These are phyloP conservation scores for Phoma herbarum DNA, from an alignment of 2,329 filamentous ascomycete genomes.

Conservation along the genomic window DNA sequence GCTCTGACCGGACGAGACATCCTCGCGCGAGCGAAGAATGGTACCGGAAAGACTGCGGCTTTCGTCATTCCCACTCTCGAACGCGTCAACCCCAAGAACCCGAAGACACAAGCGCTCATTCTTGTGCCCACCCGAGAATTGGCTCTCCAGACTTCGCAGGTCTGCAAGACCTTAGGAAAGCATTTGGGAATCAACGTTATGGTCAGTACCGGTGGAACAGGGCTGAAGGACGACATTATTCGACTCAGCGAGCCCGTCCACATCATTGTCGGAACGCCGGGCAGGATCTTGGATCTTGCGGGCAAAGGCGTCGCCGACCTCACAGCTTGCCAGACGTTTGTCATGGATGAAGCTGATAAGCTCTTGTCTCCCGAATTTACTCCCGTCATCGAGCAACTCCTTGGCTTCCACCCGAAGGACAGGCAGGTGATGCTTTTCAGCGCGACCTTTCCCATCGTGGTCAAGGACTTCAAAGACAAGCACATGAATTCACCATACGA, in stretches of 20 bases:
- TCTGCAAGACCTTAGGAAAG: constrained; percentile 98
- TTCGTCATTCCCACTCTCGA: constrained; percentile 96
- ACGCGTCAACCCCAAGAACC: constrained; percentile 94
- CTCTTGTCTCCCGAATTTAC: constrained; percentile 96
- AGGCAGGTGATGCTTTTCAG: constrained; percentile 99
- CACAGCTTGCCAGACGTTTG: constrained; percentile 94
- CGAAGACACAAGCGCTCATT: constrained; percentile 95
- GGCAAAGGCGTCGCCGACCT: constrained; percentile 97
- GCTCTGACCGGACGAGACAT: constrained; percentile 95
- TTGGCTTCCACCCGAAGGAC: constrained; percentile 95
- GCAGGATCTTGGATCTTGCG: constrained; percentile 93
- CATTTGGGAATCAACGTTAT: constrained; percentile 98
- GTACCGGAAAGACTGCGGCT: constrained; percentile 96
- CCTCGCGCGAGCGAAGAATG: constrained; percentile 95
- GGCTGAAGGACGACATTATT: constrained; percentile 94
- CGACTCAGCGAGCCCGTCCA: constrained; percentile 93
- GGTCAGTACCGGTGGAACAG: constrained; percentile 97
- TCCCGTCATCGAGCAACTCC: constrained; percentile 93
- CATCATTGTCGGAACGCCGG: constrained; percentile 96
- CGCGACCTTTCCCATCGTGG: constrained; percentile 94
- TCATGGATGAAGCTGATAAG: constrained; percentile 99
- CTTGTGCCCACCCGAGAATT: constrained; percentile 96
- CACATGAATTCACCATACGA: constrained; percentile 97
- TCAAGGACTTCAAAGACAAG: constrained; percentile 98
- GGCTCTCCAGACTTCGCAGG: constrained; percentile 97